Evolutionary conservation across 2,329 filamentous ascomycete species (phyloP).

Genomic region (Fusarium veterinarium): DNA sequence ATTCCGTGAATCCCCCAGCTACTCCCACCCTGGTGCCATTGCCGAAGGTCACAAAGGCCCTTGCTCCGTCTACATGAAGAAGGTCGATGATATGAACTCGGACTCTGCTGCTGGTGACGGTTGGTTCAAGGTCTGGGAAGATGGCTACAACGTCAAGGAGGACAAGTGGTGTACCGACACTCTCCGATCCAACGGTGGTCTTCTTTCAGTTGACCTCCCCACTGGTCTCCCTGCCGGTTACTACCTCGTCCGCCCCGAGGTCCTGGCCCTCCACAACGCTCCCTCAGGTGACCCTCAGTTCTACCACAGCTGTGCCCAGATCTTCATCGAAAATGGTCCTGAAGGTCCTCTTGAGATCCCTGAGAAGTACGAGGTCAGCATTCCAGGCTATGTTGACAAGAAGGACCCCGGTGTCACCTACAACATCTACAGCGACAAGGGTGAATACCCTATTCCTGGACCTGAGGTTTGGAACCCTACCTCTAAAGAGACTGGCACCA

Average conservation of each 20-base stretch:
- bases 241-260: constrained; percentile 78
- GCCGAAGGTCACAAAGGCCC: constrained; percentile 74
- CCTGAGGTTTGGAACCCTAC: constrained; percentile 63
- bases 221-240: constrained; percentile 70
- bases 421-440: constrained; percentile 68
- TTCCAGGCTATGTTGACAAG: constrained; percentile 72
- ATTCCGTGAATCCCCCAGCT: constrained; percentile 71
- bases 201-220: constrained; percentile 72
- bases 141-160: constrained; percentile 68
- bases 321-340: constrained; percentile 67
- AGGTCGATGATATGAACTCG: constrained; percentile 66
- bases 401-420: constrained; percentile 68
- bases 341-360: constrained; percentile 61
- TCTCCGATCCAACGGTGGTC: constrained; percentile 72
- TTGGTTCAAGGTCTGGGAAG: constrained; percentile 84
- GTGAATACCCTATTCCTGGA: constrained; percentile 66
- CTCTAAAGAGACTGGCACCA: constrained; percentile 28
- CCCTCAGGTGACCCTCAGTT: constrained; percentile 73
- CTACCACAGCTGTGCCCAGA: constrained; percentile 78
- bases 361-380: constrained; percentile 64
- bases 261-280: constrained; percentile 75
- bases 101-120: constrained; percentile 69
- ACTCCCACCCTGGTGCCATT: constrained; percentile 64
- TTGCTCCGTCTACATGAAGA: constrained; percentile 80
- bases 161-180: constrained; percentile 77